Percentiles rank a stretch among this genome's conserved stretches.
phyloP scores from a whole-genome alignment of 345 rosid species.

The Eutrema yunnanense region DNA sequence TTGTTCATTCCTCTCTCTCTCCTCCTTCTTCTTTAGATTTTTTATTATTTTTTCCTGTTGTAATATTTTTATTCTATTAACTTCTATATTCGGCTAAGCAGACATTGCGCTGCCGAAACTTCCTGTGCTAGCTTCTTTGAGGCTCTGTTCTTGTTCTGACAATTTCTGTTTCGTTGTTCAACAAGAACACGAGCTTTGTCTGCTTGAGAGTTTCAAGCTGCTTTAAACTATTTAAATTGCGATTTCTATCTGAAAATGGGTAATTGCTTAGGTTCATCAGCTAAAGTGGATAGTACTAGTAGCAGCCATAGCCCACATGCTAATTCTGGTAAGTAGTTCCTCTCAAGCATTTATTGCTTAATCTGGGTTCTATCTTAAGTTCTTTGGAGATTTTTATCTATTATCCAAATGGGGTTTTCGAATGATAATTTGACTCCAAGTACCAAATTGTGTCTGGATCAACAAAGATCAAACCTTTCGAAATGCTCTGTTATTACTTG shows the following conservation, averaged over 20 bases:
- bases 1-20: conserved; percentile 17
- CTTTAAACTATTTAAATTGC: not conserved
- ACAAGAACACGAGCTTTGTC: conserved; percentile 10
- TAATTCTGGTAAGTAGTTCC: conserved; percentile 45
- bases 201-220: not conserved
- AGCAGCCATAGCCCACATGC: conserved; percentile 42
- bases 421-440: not conserved
- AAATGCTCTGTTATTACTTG: not conserved
- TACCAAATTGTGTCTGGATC: not conserved
- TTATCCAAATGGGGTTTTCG: not conserved
- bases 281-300: conserved; percentile 45
- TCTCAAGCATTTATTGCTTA: not conserved
- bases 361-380: not conserved
- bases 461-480: conserved; percentile 2
- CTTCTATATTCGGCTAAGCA: not conserved
- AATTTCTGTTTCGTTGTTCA: not conserved
- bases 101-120: not conserved
- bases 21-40: not conserved
- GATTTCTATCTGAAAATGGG: conserved; percentile 40
- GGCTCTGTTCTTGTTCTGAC: not conserved
- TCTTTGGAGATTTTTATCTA: not conserved
- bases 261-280: conserved; percentile 63
- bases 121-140: not conserved
- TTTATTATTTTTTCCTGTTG: not conserved
- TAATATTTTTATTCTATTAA: not conserved